Base-by-base conservation (phyloP, 176 grass and related monocot species). In the Canna indica region DNA sequence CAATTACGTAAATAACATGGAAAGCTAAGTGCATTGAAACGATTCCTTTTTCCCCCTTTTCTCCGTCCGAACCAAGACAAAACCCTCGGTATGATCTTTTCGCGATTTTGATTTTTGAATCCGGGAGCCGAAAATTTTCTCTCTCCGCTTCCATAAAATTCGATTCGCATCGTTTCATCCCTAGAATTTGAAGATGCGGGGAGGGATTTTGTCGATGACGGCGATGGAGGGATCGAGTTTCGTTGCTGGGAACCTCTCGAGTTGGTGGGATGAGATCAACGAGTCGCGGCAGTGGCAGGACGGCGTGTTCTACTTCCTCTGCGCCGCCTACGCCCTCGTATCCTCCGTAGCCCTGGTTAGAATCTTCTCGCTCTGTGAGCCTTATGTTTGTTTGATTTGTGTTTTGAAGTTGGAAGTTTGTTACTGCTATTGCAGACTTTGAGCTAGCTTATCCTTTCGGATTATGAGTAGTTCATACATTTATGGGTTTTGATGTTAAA, bases 241-340 rank as follows among this genome's bases (percentile, higher is more conserved):
- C 4, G 41, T 44, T 16, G 28, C 41, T 3, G 64, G 34, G 36
- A 71, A 64, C 34, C 18, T 95, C 20, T 48, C 79, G 73, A 74
- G 83, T 8, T 95, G 87, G 91, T 95, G 91, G 91, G 72, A 73
- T 31, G 79, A 90, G 39, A 68, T 95, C 62, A 95, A 90, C 56
- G 81, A 73, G 39, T 90, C 87, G 73, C 59, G 30, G 78, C 63
- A 70, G 47, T 95, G 84, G 91, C 82, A 95, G 86, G 84, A 95
- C 67, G 79, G 73, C 0, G 76, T 79, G 79, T 90, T 95, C 79
- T 95, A 80, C 79, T 95, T 85, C 45, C 91, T 95, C 47, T 74
- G 76, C 65, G 77, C 79, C 34, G 87, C 91, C 32, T 95, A 95
- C 69, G 91, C 91, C 12, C 67, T 95, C 53, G 87, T 90, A 27